Percentiles rank a stretch among this genome's conserved stretches.
phyloP scores from a whole-genome alignment of 2,329 filamentous ascomycete species.

The Plenodomus lindquistii region DNA sequence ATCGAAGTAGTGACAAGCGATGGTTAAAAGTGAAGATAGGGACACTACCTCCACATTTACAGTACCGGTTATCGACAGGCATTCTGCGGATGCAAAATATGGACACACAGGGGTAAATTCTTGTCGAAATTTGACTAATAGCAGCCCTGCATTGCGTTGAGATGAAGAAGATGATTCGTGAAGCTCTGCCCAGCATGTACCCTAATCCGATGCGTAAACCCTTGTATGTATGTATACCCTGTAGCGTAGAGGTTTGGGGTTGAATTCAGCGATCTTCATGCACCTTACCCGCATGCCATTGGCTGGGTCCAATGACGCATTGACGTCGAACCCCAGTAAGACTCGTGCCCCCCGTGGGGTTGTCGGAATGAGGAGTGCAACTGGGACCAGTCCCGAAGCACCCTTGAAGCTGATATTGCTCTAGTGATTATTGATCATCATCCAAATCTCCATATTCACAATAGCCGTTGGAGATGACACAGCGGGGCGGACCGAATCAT shows the following conservation, averaged over 20 bases:
- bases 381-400: slow-evolving; percentile 3
- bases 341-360: slow-evolving; percentile 12
- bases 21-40: neutral
- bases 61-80: neutral
- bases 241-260: neutral
- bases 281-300: slow-evolving; percentile 1
- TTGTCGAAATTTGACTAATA: too few relatives aligned
- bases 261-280: neutral
- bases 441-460: neutral
- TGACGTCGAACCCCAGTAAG: slow-evolving; percentile 6
- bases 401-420: neutral
- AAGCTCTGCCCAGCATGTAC: too few relatives aligned
- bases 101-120: too few relatives aligned
- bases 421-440: neutral
- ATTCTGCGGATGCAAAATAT: too few relatives aligned
- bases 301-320: slow-evolving; percentile 6
- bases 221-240: too few relatives aligned
- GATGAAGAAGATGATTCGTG: too few relatives aligned
- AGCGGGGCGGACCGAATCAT: neutral
- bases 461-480: neutral
- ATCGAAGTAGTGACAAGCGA: neutral
- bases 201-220: too few relatives aligned
- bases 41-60: slow-evolving; percentile 1
- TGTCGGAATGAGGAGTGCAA: slow-evolving; percentile 20
- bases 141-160: too few relatives aligned